Evolutionary conservation across 306 rosid species (phyloP).

Genomic region (Boehmeria nivea): DNA sequence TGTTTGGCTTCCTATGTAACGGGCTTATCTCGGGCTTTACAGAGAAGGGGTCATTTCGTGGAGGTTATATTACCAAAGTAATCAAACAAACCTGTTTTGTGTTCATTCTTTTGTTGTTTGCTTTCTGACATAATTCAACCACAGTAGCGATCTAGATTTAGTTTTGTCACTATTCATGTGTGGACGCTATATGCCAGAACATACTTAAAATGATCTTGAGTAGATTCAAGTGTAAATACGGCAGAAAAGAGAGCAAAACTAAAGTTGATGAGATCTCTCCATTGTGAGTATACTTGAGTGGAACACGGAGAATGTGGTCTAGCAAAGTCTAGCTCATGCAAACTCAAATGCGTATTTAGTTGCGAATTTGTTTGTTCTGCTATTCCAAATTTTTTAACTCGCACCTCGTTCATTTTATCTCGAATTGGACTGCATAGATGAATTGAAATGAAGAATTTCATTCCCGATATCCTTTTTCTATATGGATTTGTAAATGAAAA

Average conservation of each 20-base stretch:
- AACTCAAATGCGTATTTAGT: too few relatives aligned
- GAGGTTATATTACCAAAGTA: conserved; percentile 96
- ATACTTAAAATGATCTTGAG: conserved; percentile 3
- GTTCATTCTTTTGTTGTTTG: conserved; percentile 18
- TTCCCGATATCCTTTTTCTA: not conserved
- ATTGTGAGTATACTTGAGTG: too few relatives aligned
- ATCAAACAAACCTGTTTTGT: conserved; percentile 19
- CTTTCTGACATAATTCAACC: conserved; percentile 3
- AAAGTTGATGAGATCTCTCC: too few relatives aligned
- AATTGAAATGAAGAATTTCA: not conserved
- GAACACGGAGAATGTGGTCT: too few relatives aligned
- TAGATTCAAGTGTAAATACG: too few relatives aligned
- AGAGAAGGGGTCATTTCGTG: conserved; percentile 80
- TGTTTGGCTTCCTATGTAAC: conserved; percentile 77
- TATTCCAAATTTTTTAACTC: not conserved
- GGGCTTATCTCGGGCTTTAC: conserved; percentile 78
- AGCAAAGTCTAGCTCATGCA: too few relatives aligned
- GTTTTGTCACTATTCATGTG: conserved; percentile 2
- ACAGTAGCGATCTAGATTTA: conserved; percentile 12
- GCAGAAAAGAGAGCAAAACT: too few relatives aligned
- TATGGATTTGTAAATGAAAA: conserved; percentile 2
- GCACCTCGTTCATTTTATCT: too few relatives aligned
- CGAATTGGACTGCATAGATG: too few relatives aligned
- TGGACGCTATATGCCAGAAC: not conserved
- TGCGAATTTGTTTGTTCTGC: not conserved